phyloP scores from a whole-genome alignment of 2,329 filamentous ascomycete species.

The Ceratocystis destructans region DNA sequence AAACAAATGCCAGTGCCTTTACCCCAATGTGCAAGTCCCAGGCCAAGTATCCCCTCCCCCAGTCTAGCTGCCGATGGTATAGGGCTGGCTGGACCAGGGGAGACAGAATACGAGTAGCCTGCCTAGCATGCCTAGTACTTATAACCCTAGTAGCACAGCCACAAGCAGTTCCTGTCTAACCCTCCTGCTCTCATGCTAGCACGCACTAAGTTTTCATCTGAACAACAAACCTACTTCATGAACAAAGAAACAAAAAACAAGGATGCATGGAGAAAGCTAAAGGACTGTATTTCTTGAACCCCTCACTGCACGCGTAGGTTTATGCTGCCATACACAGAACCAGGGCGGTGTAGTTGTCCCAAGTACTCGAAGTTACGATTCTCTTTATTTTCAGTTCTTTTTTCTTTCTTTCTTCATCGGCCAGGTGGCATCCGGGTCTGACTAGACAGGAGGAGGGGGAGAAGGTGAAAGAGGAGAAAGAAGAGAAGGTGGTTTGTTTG shows the following conservation, averaged over 20 bases:
- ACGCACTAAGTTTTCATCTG: not conserved
- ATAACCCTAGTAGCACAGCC: not conserved
- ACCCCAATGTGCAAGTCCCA: not conserved
- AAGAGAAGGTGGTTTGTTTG: not conserved
- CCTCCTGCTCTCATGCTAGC: not conserved
- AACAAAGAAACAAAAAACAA: too few species aligned
- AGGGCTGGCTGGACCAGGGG: too few species aligned
- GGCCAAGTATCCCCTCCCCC: not conserved
- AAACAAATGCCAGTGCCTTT: not conserved
- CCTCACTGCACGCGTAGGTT: too few species aligned
- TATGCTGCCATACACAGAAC: not conserved
- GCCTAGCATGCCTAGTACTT: too few species aligned
- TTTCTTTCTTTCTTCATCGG: not conserved
- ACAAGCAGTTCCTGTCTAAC: not conserved
- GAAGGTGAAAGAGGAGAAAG: not conserved
- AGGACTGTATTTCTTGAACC: too few species aligned
- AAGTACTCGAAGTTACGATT: not conserved
- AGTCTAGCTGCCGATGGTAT: not conserved
- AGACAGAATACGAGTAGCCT: too few species aligned
- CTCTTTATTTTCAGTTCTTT: not conserved
- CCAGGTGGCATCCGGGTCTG: not conserved
- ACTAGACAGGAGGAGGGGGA: too few species aligned
- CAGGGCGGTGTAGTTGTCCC: not conserved
- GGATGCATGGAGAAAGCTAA: too few species aligned
- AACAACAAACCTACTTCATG: not conserved